Conservation (phyloP, 352 stramenopile species). For the Globisporangium cederbergense region DNA sequence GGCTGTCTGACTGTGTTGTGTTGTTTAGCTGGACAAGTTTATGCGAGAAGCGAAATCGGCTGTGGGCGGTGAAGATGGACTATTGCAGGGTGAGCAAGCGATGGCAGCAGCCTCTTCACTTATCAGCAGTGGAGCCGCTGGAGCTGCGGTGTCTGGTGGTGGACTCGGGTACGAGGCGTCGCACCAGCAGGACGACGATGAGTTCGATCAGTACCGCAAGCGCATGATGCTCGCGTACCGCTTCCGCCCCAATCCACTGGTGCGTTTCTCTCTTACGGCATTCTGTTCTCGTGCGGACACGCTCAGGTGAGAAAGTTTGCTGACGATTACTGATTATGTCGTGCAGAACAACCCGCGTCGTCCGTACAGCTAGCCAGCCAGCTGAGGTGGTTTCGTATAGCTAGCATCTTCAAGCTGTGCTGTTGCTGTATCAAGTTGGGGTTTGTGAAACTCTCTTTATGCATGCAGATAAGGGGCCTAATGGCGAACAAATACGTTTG, state of each 20-base stretch:
- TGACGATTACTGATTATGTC: too few relatives aligned
- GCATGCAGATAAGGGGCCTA: not conserved
- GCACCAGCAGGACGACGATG: conserved; percentile 16
- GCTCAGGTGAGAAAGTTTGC: too few relatives aligned
- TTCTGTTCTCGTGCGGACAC: too few relatives aligned
- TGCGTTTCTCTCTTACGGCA: not conserved
- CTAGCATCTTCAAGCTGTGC: not conserved
- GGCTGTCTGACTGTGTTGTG: not conserved
- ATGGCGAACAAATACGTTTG: not conserved
- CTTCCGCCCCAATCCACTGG: conserved; percentile 23
- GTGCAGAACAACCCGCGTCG: conserved; percentile 20
- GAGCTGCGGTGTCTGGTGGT: not conserved
- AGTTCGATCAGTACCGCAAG: conserved; percentile 28
- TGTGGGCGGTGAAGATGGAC: not conserved
- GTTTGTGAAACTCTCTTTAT: not conserved
- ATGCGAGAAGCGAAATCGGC: conserved; percentile 10
- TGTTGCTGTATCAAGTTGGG: not conserved
- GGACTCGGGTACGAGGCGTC: conserved; percentile 6
- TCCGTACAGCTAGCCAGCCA: conserved; percentile 16
- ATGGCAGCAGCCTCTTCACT: not conserved
- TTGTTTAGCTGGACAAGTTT: conserved; percentile 14
- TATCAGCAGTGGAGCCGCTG: not conserved
- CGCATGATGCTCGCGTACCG: conserved; percentile 25
- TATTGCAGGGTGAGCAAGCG: not conserved
- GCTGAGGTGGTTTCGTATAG: not conserved